Base-by-base conservation (phyloP, 1,284 basidiomycete species). In the Phaffia rhodozyma region DNA sequence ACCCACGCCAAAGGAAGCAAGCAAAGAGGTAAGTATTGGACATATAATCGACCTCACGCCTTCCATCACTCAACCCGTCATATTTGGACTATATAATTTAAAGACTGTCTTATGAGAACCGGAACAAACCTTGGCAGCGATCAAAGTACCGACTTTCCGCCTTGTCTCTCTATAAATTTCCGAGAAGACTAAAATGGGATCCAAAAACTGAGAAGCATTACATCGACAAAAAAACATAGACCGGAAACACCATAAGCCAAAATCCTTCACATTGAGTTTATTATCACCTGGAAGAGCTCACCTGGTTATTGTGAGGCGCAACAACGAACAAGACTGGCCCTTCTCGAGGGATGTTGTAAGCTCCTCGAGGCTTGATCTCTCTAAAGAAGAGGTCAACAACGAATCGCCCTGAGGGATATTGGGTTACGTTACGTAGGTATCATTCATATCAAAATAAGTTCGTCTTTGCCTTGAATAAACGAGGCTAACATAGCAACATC, bases 361-460 rank as follows among this genome's bases (percentile, higher is more conserved):
- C 87, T 59, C 96, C 91, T 74, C 96, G 82, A 2, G 93, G 91
- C 68, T 93, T 83, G 71, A 98, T 87, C 78, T 98, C 94, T 67
- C 96, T 81, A 80, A 99, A 98, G 82, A 98, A 98, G 70, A 98
- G 86, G 76, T 90, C 91, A 71, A 89, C 90, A 67, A 98, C 83
- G 27, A 85, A 79, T 65, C 86, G 79, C 89, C 89, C 62, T 63
- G 52, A 5, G 18, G 23, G 1, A 13, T 47, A 1, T 16, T 16
- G 18, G 5, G 25, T 23, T 30, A 30, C 29, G 49, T 20, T n/a
- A 27, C 34, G 21, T 13, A 34, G 50, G 32, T 5, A 43, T 43
- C 16, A 16, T 43, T 43, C 38, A 16, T 43, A 7, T 5, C 16
- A 55, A 29, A 30, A 50, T 48, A 25, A 48, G 58, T 30, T 32